Evolutionary conservation across 2,329 filamentous ascomycete genomes (phyloP).

Genomic region (Hypoxylon sp.): DNA sequence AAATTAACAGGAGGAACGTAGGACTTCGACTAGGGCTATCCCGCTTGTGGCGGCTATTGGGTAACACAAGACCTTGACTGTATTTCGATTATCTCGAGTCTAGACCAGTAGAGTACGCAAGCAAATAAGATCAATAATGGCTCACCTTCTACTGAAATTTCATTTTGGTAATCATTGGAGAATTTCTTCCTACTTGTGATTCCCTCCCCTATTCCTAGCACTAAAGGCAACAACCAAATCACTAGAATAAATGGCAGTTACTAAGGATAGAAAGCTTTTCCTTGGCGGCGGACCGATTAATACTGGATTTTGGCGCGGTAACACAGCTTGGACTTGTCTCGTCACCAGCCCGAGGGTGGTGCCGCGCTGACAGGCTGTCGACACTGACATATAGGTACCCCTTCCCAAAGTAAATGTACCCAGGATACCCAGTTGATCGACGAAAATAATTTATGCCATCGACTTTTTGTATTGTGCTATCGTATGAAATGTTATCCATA

Average conservation of each 20-base stretch:
- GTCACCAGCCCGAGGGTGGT: background rate
- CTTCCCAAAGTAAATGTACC: no score
- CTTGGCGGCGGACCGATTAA: background rate
- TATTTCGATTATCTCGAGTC: background rate
- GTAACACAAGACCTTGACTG: background rate
- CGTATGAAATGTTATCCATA: background rate
- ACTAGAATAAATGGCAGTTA: background rate
- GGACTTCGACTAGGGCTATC: background rate
- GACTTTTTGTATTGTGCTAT: background rate
- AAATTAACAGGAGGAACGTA: background rate
- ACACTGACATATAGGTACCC: no score
- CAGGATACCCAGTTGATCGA: no score
- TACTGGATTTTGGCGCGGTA: no score
- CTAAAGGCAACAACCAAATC: background rate
- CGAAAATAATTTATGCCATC: background rate
- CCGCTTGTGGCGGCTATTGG: background rate
- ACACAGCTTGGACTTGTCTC: background rate
- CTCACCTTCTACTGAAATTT: background rate
- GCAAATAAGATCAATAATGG: no score
- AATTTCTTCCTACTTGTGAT: no score
- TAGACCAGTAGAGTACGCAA: no score
- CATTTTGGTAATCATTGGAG: no score
- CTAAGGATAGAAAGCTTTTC: background rate
- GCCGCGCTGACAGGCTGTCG: no score
- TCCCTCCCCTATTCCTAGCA: background rate